Base-by-base conservation (phyloP, 2,329 filamentous ascomycete genomes). In the Colletotrichum falcatum region DNA sequence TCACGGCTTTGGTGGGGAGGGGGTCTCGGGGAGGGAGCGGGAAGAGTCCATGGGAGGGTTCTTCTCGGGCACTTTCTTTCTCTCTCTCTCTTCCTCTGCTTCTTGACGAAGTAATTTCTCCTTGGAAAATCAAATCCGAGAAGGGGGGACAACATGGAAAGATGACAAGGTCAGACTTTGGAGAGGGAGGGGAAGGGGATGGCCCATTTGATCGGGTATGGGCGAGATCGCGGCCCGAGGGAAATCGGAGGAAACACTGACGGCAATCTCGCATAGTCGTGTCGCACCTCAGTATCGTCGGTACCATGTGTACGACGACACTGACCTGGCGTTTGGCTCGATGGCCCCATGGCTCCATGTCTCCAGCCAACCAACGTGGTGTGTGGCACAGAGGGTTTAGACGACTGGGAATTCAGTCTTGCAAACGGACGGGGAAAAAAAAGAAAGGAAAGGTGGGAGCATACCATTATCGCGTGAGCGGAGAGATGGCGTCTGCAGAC, bases 231-330 rank as follows among this genome's bases (percentile, higher is more conserved):
- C 35, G 53, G 26, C 37, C 33, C 18, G 18, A 49, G 30, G 18
- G 18, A 54, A 62, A 54, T 54, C 53, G 35, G 54, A 53, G 28
- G 35, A 65, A 65, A 56, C 26, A 20, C 20, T 4, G 44, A 63
- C 64, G 66, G 66, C 58, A 55, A 72, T 72, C 70, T 72, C 16
- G 62, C 66, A 72, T 72, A 33, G 53, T 66, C 44, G 46, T 16
- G 62, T 72, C 14, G 14, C 37, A 72, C 70, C 33, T 30, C 23
- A 5, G n/a, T n/a, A 35, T 70, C 58, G 59, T 60, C 65, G 66
- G 66, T 66, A 58, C 20, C 60, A 44, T 66, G 66, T 49, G 61
- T 66, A 55, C 56, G 48, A 61, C 44, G 42, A 56, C 8, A 54
- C 30, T 58, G 66, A 37, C 30, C 60, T 59, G 44, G 66, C 18